Evolutionary conservation across 139 green algal genomes (phyloP).

Genomic region (Dunaliella sp.): DNA sequence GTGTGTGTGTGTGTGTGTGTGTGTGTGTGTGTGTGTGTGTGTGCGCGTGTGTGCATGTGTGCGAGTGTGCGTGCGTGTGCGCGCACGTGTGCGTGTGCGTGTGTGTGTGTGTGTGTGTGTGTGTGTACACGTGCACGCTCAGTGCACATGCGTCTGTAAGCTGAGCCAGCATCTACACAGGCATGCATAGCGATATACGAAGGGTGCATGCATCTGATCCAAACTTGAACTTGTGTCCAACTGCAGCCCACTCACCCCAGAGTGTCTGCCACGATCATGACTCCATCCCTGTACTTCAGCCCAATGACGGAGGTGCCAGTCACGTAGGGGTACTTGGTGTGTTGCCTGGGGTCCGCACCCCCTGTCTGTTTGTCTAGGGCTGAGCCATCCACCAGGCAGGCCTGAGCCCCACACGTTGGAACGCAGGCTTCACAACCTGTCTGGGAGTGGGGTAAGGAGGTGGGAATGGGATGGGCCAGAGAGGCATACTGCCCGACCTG

Average conservation of each 20-base stretch:
- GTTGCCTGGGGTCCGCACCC: conserved; percentile 26
- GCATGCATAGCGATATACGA: not conserved
- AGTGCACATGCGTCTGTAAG: not conserved
- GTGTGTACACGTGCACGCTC: not conserved
- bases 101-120: not conserved
- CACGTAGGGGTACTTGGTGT: conserved; percentile 88
- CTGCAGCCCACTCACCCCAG: conserved; percentile 51
- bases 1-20: conserved; percentile 75
- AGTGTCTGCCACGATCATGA: conserved; percentile 92
- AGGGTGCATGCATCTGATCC: not conserved
- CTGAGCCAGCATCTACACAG: not conserved
- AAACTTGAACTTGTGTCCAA: not conserved
- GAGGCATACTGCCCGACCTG: not conserved
- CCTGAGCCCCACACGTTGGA: conserved; percentile 58
- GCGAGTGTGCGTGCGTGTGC: not conserved
- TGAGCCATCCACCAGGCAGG: conserved; percentile 72
- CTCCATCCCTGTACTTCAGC: conserved; percentile 93
- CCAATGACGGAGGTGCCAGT: conserved; percentile 93
- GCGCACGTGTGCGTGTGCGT: not conserved
- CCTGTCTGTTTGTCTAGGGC: conserved; percentile 16
- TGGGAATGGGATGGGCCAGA: conserved; percentile 49
- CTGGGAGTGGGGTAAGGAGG: conserved; percentile 60
- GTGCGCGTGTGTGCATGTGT: not conserved
- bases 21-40: not conserved
- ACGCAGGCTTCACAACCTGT: conserved; percentile 31